Evolutionary conservation across 1,139 yeast species (phyloP), one percentile per base, ranked within the genome.

Genomic region (Yamadazyma membranifaciens): DNA sequence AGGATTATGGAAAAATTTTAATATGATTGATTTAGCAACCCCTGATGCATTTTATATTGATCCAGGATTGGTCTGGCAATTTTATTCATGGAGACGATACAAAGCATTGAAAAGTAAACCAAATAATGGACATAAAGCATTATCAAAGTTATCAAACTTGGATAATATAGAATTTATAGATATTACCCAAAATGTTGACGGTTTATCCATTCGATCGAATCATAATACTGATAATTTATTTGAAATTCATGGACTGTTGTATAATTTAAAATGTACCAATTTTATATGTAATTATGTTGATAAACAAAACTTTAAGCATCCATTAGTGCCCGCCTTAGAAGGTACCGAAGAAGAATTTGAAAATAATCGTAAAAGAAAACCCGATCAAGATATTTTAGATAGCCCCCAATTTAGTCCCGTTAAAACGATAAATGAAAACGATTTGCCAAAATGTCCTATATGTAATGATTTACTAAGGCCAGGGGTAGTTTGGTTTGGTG

Each of bases 401-500:
- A 43, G 44, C 25, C 80, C 81, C 2, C 73, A 73, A 40, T 68
- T 73, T 41, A 54, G 60, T 2, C 80, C 82, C 1, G 72, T 76
- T 2, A 68, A 71, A 16, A 62, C 64, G 15, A 61, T 86, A 1
- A 63, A 68, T 1, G 73, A 67, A 37, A 57, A 62, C 2, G 80
- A 81, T 2, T 67, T 87, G n/a, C 96, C 96, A 1, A 71, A 59
- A 35, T 89, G 97, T 56, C 95, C 96, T 0, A 63, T 65, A 9
- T 88, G 97, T 55, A 59, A 66, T 10, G 62, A 51, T 25, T 58
- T 86, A 16, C 61, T 88, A 42, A 69, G 96, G 22, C 96, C 97
- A 0, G 96, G 94, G 0, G 94, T 89, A 5, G 92, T 87, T 3
- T 88, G 96, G 96, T 87, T 84, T 62, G 96, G 96, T 4, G 97